These are phyloP conservation scores for Phallus indusiatus DNA, from an alignment of 768 basidiomycete species.

Conservation along the genomic window DNA sequence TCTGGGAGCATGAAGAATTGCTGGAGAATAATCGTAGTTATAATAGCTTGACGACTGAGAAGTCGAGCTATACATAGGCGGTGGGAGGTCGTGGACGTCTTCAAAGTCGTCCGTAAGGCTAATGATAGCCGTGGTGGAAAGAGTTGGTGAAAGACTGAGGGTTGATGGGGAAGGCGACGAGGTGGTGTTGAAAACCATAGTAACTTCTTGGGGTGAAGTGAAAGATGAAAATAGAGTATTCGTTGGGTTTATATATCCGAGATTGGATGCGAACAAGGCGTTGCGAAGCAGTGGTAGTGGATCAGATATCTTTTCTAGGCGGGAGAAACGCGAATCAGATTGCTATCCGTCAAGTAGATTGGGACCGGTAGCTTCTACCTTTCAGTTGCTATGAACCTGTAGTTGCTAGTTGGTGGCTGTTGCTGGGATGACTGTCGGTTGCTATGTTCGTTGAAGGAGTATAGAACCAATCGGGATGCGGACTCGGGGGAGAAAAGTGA, in stretches of 20 bases:
- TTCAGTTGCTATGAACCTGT: too few species aligned
- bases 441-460: not conserved
- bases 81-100: not conserved
- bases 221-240: not conserved
- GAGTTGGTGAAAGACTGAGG: not conserved
- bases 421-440: too few species aligned
- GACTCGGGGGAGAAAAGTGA: not conserved
- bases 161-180: too few species aligned
- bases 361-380: too few species aligned
- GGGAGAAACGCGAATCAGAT: too few species aligned
- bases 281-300: not conserved
- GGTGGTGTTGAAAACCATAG: too few species aligned
- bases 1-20: not conserved
- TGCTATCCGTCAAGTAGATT: too few species aligned
- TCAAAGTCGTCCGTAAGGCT: not conserved
- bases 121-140: not conserved
- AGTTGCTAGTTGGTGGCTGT: too few species aligned
- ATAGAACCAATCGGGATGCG: not conserved
- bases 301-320: not conserved
- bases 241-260: not conserved
- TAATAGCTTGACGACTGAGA: not conserved
- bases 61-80: not conserved
- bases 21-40: not conserved
- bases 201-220: not conserved
- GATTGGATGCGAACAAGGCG: not conserved